phyloP scores from a whole-genome alignment of 441 rosid genomes.

The Populus hybrid region DNA sequence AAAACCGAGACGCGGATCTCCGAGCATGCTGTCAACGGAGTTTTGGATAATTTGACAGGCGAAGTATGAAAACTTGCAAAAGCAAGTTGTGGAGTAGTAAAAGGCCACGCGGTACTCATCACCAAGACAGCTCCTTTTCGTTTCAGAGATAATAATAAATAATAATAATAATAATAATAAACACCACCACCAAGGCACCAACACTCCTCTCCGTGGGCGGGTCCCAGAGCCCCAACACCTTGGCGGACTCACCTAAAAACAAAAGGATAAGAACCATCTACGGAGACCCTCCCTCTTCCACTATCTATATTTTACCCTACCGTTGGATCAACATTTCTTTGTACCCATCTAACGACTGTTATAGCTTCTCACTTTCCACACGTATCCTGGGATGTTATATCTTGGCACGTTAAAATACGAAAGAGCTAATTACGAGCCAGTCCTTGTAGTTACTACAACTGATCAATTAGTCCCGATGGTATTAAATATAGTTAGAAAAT shows the following conservation, averaged over 20 bases:
- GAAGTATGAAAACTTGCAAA: background rate
- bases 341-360: conserved; percentile 17
- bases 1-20: conserved; percentile 10
- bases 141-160: background rate
- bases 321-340: conserved; percentile 15
- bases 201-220: conserved; percentile 13
- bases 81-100: background rate
- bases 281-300: background rate
- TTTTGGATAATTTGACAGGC: background rate
- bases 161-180: too few species aligned
- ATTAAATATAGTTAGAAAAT: too few species aligned
- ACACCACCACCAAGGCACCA: conserved; percentile 7
- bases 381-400: background rate
- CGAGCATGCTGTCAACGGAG: conserved; percentile 7
- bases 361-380: background rate
- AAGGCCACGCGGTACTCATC: conserved; percentile 19
- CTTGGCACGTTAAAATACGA: background rate
- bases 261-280: conserved; percentile 28
- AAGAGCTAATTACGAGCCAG: background rate
- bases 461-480: background rate
- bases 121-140: conserved; percentile 23
- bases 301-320: conserved; percentile 2
- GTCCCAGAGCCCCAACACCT: conserved; percentile 36
- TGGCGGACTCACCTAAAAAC: conserved; percentile 36
- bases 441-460: background rate